These are phyloP conservation scores for Rhododendron mucronatum DNA, from an alignment of 148 eudicot genomes.

Conservation along the genomic window DNA sequence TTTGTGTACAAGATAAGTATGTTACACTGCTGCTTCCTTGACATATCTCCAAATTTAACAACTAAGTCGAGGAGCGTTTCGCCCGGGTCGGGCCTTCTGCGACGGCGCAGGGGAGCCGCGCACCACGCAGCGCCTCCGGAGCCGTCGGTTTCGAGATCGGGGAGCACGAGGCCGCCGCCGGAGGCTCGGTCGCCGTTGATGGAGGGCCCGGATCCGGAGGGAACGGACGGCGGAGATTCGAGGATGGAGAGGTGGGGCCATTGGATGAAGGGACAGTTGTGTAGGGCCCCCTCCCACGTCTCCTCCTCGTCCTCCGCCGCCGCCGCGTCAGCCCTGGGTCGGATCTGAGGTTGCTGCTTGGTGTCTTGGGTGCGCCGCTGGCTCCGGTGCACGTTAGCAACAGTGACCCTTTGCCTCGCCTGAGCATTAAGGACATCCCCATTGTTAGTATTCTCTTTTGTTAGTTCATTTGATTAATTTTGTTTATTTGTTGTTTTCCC, in stretches of 20 bases:
- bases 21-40: no score
- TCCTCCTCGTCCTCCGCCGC: slow-evolving; percentile 18
- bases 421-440: slow-evolving; percentile 80
- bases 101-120: slow-evolving; percentile 6
- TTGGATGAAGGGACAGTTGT: slow-evolving; percentile 38
- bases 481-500: not conserved
- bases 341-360: slow-evolving; percentile 81
- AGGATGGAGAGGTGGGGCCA: slow-evolving; percentile 32
- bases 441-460: slow-evolving; percentile 50
- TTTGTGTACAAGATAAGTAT: no score
- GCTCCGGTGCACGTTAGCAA: slow-evolving; percentile 80
- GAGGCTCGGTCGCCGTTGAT: slow-evolving; percentile 41
- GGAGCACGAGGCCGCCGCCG: slow-evolving; percentile 26
- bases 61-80: slow-evolving; percentile 20
- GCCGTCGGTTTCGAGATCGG: slow-evolving; percentile 26
- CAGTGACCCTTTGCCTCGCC: slow-evolving; percentile 68
- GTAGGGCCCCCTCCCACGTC: slow-evolving; percentile 26
- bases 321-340: slow-evolving; percentile 42
- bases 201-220: slow-evolving; percentile 47
- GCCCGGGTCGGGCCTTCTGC: slow-evolving; percentile 37
- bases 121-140: slow-evolving; percentile 19
- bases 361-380: slow-evolving; percentile 93
- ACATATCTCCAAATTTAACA: no score
- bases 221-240: slow-evolving; percentile 24
- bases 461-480: not conserved